Evolutionary conservation across 2,329 filamentous ascomycete genomes (phyloP), one percentile per base, ranked within the genome.

Genomic region (Tolypocladium endophyticum): DNA sequence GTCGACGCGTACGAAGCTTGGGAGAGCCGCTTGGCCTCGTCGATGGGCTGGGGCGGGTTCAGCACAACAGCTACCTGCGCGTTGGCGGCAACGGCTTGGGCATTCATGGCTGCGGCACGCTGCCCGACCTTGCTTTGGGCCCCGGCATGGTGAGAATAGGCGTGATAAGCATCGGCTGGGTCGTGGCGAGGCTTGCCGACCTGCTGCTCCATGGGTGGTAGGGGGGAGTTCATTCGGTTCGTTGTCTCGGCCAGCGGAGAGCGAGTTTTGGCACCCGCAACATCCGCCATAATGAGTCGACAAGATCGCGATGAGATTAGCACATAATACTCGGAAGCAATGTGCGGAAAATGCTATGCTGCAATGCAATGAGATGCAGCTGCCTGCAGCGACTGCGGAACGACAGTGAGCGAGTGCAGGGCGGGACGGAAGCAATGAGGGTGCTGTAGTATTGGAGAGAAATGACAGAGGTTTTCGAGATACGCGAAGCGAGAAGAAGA

Each of bases 181-280:
- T 68, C 66, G 60, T 69, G 63, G 53, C 69, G 68, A 59, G 68
- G 53, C 64, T 76, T 77, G 61, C 62, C 60, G 33, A 62, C 61
- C 36, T 70, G 67, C 25, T 64, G 59, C 36, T 72, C 66, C 55
- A 66, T 60, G 56, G 64, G 58, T 45, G 69, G 66, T 61, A 70
- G 70, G 23, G 70, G 67, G 33, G 76, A 75, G 65, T 81, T 82
- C 64, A 78, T 71, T 63, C 79, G 76, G 62, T 77, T 73, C 33
- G 74, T 76, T 28, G 78, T 77, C 67, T 82, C 80, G 39, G 73
- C 73, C 53, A 82, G 70, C 52, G 80, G 80, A 58, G 71, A 67
- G 59, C 76, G 75, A 61, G 62, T 58, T 58, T 65, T 68, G 61
- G 69, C 65, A 64, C 67, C 66, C 62, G 65, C 65, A 43, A 63